Conservation (phyloP, 257 asterid species). For the Salvia miltiorrhiza region DNA sequence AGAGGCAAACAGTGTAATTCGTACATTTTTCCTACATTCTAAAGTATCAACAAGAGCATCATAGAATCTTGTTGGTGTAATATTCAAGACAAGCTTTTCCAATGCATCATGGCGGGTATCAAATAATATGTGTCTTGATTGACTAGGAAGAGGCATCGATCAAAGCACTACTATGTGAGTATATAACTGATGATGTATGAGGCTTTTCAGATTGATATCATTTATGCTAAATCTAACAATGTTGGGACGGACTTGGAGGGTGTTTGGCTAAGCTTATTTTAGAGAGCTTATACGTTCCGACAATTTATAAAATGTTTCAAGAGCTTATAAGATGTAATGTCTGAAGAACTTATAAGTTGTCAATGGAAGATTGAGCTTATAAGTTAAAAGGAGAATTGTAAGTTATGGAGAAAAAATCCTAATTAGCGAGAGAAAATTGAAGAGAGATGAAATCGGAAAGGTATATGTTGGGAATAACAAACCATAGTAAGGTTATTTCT, state of each 20-base stretch:
- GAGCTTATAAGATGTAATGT: too few relatives aligned
- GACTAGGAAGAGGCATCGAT: background rate
- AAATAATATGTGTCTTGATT: background rate
- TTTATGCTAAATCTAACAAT: background rate
- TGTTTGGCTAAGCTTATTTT: too few relatives aligned
- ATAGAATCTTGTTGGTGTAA: background rate
- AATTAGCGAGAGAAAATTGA: too few relatives aligned
- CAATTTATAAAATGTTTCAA: too few relatives aligned
- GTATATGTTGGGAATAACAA: too few relatives aligned
- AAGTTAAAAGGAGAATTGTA: too few relatives aligned
- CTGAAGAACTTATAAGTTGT: too few relatives aligned
- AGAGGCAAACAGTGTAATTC: background rate
- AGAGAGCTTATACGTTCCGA: too few relatives aligned
- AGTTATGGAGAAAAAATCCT: too few relatives aligned
- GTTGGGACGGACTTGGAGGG: background rate
- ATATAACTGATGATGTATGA: background rate
- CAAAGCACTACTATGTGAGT: background rate
- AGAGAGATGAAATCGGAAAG: too few relatives aligned
- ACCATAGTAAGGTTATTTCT: too few relatives aligned
- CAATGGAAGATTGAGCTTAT: too few relatives aligned
- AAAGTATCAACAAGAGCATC: background rate
- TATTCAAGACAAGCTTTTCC: background rate
- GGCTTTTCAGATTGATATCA: background rate
- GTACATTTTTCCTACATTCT: background rate
- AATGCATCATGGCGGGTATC: background rate